phyloP scores from a whole-genome alignment of 768 basidiomycete species.

The Fistulinella prunicolor region DNA sequence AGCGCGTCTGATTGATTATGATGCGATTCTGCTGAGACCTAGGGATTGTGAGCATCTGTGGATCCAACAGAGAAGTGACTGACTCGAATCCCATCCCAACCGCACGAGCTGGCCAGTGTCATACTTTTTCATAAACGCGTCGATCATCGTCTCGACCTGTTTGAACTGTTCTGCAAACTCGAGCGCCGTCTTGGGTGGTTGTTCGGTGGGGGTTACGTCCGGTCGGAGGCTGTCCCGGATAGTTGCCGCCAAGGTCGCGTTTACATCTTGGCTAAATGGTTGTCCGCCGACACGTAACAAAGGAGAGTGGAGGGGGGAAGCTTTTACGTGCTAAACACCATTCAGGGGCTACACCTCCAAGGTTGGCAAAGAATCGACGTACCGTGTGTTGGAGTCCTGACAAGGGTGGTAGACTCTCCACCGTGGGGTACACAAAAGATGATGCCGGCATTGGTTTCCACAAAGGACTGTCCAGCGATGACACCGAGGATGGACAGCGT shows the following conservation, averaged over 20 bases:
- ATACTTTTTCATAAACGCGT: conserved; percentile 17
- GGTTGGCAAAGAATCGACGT: background rate
- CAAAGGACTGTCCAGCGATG: background rate
- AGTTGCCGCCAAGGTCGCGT: conserved; percentile 4
- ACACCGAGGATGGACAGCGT: conserved; percentile 1
- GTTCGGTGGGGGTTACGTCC: background rate
- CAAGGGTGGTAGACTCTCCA: conserved; percentile 7
- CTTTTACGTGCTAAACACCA: too few species aligned
- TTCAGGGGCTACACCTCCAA: background rate
- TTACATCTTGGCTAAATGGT: background rate
- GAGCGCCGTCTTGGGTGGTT: conserved; percentile 17
- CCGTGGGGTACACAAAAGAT: background rate
- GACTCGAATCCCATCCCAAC: conserved; percentile 30
- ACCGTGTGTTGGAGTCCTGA: conserved; percentile 2
- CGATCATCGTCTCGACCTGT: conserved; percentile 18
- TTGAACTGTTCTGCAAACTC: conserved; percentile 23
- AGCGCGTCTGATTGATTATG: conserved; percentile 4
- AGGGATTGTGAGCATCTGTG: background rate
- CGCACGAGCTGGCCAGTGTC: conserved; percentile 17
- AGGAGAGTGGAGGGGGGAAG: background rate
- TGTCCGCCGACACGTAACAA: background rate
- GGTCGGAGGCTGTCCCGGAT: conserved; percentile 13
- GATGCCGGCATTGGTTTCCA: background rate
- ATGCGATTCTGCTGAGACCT: background rate
- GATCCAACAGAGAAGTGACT: background rate